A percentile compares a stretch with the other conserved stretches of the same genome.
These are phyloP conservation scores for Aristolochia fimbriata DNA, from an alignment of 164 flowering plant species.

Conservation along the genomic window DNA sequence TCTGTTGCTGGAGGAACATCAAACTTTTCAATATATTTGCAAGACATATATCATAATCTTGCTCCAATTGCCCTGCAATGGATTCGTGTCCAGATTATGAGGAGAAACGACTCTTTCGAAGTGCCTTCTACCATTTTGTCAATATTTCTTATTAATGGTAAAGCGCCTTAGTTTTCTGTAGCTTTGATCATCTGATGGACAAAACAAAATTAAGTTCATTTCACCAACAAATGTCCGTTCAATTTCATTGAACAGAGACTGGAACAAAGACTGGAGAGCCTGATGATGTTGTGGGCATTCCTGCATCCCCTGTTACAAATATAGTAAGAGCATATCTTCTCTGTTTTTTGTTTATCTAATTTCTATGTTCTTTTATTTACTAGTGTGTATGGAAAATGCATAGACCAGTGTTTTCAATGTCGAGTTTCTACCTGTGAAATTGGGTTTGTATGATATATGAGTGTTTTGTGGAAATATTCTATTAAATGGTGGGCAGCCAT, in stretches of 20 bases:
- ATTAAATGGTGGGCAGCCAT: constrained; percentile 52
- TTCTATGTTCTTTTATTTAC: background rate
- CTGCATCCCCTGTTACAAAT: constrained; percentile 27
- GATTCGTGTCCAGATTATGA: constrained; percentile 47
- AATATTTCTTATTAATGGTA: constrained; percentile 39
- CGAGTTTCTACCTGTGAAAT: constrained; percentile 52
- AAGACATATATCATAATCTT: constrained; percentile 63
- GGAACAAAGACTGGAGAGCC: too few species aligned
- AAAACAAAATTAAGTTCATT: background rate
- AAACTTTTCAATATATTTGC: constrained; percentile 56
- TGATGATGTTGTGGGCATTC: background rate
- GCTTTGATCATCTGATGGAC: too few species aligned
- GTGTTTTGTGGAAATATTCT: constrained; percentile 73
- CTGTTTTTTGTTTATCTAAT: background rate
- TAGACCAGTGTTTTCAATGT: constrained; percentile 48
- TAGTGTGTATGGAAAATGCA: background rate
- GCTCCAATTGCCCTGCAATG: constrained; percentile 52
- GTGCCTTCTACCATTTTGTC: constrained; percentile 44
- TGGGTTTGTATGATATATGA: constrained; percentile 50
- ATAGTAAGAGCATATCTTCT: constrained; percentile 23
- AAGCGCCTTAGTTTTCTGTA: background rate
- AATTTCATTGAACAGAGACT: background rate
- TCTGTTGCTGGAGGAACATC: constrained; percentile 58
- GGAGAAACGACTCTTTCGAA: constrained; percentile 31
- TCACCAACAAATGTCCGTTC: background rate